Conservation (phyloP, 345 rosid species). For the Cochlearia excelsa region DNA sequence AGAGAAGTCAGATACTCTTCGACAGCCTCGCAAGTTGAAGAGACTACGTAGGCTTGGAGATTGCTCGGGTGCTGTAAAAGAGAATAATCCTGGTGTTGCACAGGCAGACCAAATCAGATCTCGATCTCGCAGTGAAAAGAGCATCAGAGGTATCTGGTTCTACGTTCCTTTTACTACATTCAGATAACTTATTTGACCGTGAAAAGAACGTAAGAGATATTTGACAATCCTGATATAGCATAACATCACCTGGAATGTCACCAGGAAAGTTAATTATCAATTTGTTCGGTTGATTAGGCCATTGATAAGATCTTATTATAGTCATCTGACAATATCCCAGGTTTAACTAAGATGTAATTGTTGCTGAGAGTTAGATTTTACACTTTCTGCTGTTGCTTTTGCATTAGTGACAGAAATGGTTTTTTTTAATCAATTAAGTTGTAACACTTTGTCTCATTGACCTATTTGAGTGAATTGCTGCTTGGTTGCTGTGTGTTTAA, state of each 20-base stretch:
- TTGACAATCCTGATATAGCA: background rate
- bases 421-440: background rate
- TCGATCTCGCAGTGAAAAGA: constrained; percentile 36
- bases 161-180: background rate
- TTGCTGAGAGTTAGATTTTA: background rate
- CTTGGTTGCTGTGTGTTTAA: constrained; percentile 31
- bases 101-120: constrained; percentile 32
- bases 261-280: background rate
- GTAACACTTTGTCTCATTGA: background rate
- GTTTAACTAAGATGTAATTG: background rate
- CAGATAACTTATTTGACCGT: background rate
- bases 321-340: background rate
- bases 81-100: constrained; percentile 32
- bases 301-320: background rate
- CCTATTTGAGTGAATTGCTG: constrained; percentile 17
- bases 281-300: background rate
- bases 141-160: constrained; percentile 44
- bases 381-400: constrained; percentile 7
- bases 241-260: background rate
- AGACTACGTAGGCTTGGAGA: constrained; percentile 77
- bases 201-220: background rate
- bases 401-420: background rate
- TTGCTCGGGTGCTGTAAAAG: constrained; percentile 34
- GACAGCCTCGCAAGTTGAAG: constrained; percentile 54
- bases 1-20: constrained; percentile 44